A percentile compares a stretch with the other conserved stretches of the same genome.
These are phyloP conservation scores for Oryza rufipogon DNA, from an alignment of 176 grass and related monocot genomes.

Conservation along the genomic window DNA sequence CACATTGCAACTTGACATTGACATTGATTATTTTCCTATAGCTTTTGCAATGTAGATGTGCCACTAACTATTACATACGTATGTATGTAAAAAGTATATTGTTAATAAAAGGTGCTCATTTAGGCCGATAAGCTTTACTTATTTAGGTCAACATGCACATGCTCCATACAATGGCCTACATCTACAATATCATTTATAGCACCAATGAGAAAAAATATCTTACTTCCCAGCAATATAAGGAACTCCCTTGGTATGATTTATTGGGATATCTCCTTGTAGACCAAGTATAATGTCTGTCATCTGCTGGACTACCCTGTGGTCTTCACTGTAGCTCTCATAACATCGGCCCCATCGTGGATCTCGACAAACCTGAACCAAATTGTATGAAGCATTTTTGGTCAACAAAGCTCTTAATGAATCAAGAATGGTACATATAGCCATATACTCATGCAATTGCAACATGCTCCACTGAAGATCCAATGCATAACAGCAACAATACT, in stretches of 20 bases:
- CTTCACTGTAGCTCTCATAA: constrained; percentile 96
- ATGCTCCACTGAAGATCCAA: constrained; percentile 3
- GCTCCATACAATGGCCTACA: constrained; percentile 5
- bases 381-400: constrained; percentile 32
- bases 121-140: constrained; percentile 21
- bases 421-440: constrained; percentile 27
- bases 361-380: constrained; percentile 80
- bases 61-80: constrained; percentile 18
- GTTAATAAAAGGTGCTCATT: neutral
- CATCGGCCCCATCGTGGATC: constrained; percentile 98
- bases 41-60: constrained; percentile 12
- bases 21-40: constrained; percentile 1
- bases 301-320: constrained; percentile 80
- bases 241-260: constrained; percentile 79
- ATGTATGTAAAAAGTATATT: constrained; percentile 13
- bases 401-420: constrained; percentile 29
- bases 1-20: neutral
- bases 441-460: constrained; percentile 25
- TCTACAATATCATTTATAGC: constrained; percentile 8
- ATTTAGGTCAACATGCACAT: neutral
- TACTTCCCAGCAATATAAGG: constrained; percentile 96
- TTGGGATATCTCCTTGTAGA: constrained; percentile 87
- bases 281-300: constrained; percentile 98
- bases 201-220: constrained; percentile 45
- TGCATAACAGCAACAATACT: too few relatives aligned